Conservation (phyloP, 768 basidiomycete genomes). For the Naganishia antarctica region DNA sequence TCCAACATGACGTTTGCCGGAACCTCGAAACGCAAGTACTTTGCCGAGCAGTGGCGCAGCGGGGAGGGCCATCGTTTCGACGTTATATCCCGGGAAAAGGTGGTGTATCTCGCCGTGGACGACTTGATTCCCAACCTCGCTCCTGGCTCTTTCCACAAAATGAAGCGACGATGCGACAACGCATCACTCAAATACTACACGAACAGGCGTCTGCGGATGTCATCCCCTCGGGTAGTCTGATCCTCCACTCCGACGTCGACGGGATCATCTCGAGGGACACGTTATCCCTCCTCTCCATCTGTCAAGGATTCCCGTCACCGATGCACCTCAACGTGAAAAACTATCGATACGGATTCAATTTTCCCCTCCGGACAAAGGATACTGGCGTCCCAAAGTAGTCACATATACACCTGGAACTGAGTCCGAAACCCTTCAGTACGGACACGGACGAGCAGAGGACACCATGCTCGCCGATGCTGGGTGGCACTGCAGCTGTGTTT, state of each 20-base stretch:
- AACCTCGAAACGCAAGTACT: conserved; percentile 30
- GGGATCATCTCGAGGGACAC: conserved; percentile 34
- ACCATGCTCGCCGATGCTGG: conserved; percentile 31
- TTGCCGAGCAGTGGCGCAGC: conserved; percentile 24
- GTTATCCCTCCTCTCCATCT: conserved; percentile 25
- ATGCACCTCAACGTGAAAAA: conserved; percentile 34
- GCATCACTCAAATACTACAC: conserved; percentile 15
- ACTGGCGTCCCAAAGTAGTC: conserved; percentile 30
- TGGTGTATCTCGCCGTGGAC: conserved; percentile 25
- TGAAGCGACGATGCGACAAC: conserved; percentile 25
- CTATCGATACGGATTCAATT: conserved; percentile 31
- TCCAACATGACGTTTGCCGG: conserved; percentile 34
- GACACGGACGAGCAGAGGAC: conserved; percentile 25
- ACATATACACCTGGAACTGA: not conserved
- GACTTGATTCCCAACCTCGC: conserved; percentile 22
- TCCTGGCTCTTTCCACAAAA: conserved; percentile 32
- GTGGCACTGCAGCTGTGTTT: conserved; percentile 38
- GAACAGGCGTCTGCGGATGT: not conserved
- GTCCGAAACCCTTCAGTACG: conserved; percentile 23
- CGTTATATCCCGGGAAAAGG: conserved; percentile 20
- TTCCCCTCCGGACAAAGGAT: conserved; percentile 29
- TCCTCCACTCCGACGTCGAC: conserved; percentile 32
- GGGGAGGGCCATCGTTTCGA: conserved; percentile 25
- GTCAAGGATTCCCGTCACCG: conserved; percentile 21
- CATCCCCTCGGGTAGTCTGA: conserved; percentile 21